Evolutionary conservation across 2,329 filamentous ascomycete genomes (phyloP).

Genomic region (Colletotrichum destructivum): DNA sequence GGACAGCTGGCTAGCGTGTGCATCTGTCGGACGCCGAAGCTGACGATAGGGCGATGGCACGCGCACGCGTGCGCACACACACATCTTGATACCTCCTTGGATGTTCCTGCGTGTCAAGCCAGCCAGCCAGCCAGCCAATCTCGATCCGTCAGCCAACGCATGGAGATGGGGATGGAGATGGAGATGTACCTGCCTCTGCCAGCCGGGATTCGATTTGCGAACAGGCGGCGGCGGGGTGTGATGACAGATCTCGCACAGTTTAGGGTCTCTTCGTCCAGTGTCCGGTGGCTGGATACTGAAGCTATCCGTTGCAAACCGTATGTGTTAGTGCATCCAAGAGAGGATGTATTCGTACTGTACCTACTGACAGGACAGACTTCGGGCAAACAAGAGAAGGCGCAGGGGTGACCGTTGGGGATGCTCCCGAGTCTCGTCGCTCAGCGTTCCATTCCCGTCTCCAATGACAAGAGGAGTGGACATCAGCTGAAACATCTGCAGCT

Average conservation of each 20-base stretch:
- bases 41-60: slow-evolving; percentile 14
- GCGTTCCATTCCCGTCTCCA: slow-evolving; percentile 42
- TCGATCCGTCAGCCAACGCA: not conserved
- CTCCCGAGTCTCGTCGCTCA: slow-evolving; percentile 38
- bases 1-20: slow-evolving; percentile 38
- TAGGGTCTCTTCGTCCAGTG: slow-evolving; percentile 23
- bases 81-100: not conserved
- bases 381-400: slow-evolving; percentile 7
- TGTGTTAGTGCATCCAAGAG: not conserved
- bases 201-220: too few relatives aligned
- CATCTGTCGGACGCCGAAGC: slow-evolving; percentile 3
- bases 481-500: slow-evolving; percentile 42
- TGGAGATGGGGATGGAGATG: too few relatives aligned
- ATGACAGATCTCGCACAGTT: slow-evolving; percentile 24
- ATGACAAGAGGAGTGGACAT: slow-evolving; percentile 42
- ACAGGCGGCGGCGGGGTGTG: not conserved
- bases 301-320: slow-evolving; percentile 29
- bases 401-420: slow-evolving; percentile 38
- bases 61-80: not conserved
- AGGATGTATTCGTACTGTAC: not conserved
- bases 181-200: not conserved
- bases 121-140: not conserved
- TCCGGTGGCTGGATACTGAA: slow-evolving; percentile 38
- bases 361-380: not conserved
- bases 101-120: not conserved